Conservation (phyloP, 2,329 filamentous ascomycete species). For the Neurospora crassa region DNA sequence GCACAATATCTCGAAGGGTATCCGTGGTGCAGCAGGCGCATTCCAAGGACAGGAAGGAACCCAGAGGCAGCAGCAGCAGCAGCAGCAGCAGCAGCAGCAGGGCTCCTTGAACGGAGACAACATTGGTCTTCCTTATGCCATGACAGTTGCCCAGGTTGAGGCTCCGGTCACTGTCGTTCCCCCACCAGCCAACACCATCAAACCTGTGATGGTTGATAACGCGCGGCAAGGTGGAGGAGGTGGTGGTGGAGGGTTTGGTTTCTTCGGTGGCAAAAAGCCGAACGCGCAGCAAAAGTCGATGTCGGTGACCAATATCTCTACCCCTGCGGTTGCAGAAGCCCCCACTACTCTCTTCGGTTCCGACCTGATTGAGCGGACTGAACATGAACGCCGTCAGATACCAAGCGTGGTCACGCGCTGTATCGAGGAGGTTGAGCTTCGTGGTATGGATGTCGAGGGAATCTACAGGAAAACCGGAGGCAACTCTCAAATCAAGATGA, state of each 20-base stretch:
- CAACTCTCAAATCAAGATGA: constrained; percentile 78
- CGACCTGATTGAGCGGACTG: constrained; percentile 75
- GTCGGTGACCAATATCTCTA: constrained; percentile 32
- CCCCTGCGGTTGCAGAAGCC: constrained; percentile 35
- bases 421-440: constrained; percentile 90
- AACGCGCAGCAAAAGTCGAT: constrained; percentile 46
- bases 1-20: constrained; percentile 86
- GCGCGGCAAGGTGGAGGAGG: constrained; percentile 33
- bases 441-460: constrained; percentile 95
- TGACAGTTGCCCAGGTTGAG: constrained; percentile 49
- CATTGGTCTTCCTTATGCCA: constrained; percentile 63
- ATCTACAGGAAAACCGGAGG: constrained; percentile 98
- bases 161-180: constrained; percentile 26
- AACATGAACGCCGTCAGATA: constrained; percentile 81
- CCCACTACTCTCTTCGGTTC: constrained; percentile 71
- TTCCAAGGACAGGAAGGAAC: constrained; percentile 41
- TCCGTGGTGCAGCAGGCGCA: constrained; percentile 82
- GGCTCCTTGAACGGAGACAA: constrained; percentile 46
- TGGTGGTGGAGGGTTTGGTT: constrained; percentile 44
- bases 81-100: constrained; percentile 36
- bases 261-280: constrained; percentile 47
- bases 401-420: constrained; percentile 86
- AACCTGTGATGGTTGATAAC: constrained; percentile 22
- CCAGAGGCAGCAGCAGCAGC: not conserved
- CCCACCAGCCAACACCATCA: constrained; percentile 11